A percentile compares a stretch with the other conserved stretches of the same genome.
Conservation (phyloP, 495 filamentous ascomycete species). For the Penicillium goetzii region DNA sequence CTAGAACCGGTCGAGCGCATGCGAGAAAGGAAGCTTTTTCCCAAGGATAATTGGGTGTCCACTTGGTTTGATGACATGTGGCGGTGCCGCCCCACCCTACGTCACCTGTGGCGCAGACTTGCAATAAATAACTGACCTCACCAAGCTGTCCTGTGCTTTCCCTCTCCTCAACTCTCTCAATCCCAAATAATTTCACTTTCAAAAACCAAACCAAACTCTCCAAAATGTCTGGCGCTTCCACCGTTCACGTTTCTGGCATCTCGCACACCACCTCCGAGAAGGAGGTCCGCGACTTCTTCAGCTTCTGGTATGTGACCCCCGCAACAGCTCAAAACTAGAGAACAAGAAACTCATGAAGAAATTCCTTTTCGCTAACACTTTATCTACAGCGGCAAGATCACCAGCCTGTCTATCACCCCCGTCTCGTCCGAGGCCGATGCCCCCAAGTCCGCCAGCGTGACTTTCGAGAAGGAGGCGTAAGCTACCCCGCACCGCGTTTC, state of each 20-base stretch:
- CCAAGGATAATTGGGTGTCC: not conserved
- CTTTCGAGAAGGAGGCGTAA: slow-evolving; percentile 91
- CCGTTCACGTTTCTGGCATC: slow-evolving; percentile 77
- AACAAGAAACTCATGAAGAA: not conserved
- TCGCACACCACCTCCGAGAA: slow-evolving; percentile 76
- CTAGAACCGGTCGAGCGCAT: not conserved
- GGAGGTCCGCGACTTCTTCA: slow-evolving; percentile 96
- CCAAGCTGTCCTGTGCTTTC: slow-evolving; percentile 4
- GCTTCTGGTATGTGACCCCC: slow-evolving; percentile 77
- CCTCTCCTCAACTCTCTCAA: slow-evolving; percentile 4
- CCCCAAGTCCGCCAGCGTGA: slow-evolving; percentile 81
- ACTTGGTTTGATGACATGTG: slow-evolving; percentile 7
- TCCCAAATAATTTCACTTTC: not conserved
- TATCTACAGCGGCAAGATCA: slow-evolving; percentile 83
- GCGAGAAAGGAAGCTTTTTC: not conserved
- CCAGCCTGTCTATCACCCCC: slow-evolving; percentile 73
- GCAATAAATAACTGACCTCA: slow-evolving; percentile 24
- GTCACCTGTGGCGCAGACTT: slow-evolving; percentile 37
- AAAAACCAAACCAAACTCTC: slow-evolving; percentile 2
- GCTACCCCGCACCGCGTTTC: slow-evolving; percentile 39
- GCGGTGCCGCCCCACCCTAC: slow-evolving; percentile 37
- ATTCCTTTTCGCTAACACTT: slow-evolving; percentile 31
- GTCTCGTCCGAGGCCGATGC: slow-evolving; percentile 58
- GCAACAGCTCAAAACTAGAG: slow-evolving; percentile 1
- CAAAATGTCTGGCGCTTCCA: slow-evolving; percentile 53